Percentiles rank a stretch among this genome's conserved stretches.
Evolutionary conservation across 768 basidiomycete species (phyloP).

Genomic region (Russula brevipes): DNA sequence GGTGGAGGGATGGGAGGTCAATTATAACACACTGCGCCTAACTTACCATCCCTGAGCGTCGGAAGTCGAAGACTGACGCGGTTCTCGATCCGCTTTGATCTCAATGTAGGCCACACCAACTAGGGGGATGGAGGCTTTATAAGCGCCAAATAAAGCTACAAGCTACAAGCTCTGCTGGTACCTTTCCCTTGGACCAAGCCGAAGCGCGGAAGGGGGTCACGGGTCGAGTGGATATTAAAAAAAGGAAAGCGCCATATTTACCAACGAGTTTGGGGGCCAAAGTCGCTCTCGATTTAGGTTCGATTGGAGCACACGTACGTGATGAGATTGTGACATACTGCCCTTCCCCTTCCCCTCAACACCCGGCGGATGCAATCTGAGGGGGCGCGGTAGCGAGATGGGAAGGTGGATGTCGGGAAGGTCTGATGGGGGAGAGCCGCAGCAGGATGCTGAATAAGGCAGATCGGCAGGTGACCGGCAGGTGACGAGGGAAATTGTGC

Average conservation of each 20-base stretch:
- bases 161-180: constrained; percentile 14
- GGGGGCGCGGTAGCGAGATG: background rate
- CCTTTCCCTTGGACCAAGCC: background rate
- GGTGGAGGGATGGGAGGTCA: no score
- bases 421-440: background rate
- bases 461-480: constrained; percentile 2
- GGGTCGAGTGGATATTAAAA: background rate
- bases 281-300: background rate
- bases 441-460: background rate
- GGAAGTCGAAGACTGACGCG: background rate
- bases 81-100: background rate
- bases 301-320: background rate
- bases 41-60: no score
- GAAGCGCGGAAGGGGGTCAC: background rate
- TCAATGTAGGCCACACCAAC: background rate
- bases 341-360: background rate
- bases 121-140: background rate
- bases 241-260: background rate
- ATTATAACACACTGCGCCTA: no score
- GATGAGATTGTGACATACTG: background rate
- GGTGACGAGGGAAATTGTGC: background rate
- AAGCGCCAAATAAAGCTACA: constrained; percentile 17
- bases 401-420: background rate
- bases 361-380: background rate
- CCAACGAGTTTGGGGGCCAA: background rate